Base-by-base conservation (phyloP, 2,329 filamentous ascomycete species). In the Penicillium sp. region DNA sequence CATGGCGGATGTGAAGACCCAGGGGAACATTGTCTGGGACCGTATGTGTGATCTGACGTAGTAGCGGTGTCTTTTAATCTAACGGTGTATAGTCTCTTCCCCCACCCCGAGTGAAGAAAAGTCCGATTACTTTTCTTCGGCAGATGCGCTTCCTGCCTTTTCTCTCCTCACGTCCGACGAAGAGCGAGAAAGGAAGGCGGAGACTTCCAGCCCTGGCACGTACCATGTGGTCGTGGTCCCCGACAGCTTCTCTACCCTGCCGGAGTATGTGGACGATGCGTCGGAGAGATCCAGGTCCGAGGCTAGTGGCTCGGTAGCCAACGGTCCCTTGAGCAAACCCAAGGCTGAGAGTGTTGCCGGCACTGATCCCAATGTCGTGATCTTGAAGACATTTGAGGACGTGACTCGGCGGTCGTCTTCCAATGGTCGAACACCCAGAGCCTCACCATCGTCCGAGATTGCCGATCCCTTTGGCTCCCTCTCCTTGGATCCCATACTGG, bases 171-270 rank as follows among this genome's bases (percentile, higher is more conserved):
- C 72, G 1, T 81, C 72, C 25, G 80, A 83, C 52, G 79, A 81
- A 55, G 80, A 82, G 25, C 71, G 80, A 35, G 80, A 83, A 60
- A 73, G 69, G 50, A 82, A 82, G 60, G 80, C 80, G 13, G 72
- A 76, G 44, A 66, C 66, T 6, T 70, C 71, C 32, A 66, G 65
- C 29, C 79, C 80, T 1, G 80, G 80, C 13, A 81, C 78, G 1
- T 82, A 77, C 61, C 72, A 77, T 59, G 77, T 82, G 18, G 68
- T 82, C 18, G 73, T 77, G 47, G 78, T 79, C 35, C 78, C 75
- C 4, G 71, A 75, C 13, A 81, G 77, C 61, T 82, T 83, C 58
- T 68, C 71, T 24, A 67, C 72, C 27, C 63, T 78, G 7, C 75
- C 78, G 4, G 78, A 81, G 56, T 80, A 80, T 59, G 68, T 66